Evolutionary conservation across 1,139 yeast species (phyloP).

Genomic region (Kodamaea sp.): DNA sequence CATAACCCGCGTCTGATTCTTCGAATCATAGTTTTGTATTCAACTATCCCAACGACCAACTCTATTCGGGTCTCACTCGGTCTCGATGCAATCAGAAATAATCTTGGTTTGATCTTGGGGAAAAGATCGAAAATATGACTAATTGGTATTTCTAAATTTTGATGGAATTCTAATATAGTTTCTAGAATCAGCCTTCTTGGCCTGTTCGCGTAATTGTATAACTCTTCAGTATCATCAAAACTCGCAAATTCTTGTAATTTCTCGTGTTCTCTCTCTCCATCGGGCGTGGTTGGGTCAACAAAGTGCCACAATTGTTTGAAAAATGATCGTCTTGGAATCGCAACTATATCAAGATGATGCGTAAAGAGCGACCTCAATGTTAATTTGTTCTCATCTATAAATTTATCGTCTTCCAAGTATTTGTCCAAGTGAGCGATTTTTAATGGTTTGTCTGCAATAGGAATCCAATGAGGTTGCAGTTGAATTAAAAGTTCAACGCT

Average conservation of each 20-base stretch:
- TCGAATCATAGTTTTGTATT: constrained; percentile 77
- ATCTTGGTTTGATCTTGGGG: constrained; percentile 75
- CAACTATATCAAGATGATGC: constrained; percentile 74
- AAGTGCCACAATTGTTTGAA: constrained; percentile 72
- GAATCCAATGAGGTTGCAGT: constrained; percentile 68
- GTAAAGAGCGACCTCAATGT: constrained; percentile 73
- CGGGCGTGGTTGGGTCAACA: constrained; percentile 48
- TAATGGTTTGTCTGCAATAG: constrained; percentile 59
- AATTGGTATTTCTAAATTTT: constrained; percentile 66
- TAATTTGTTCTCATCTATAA: constrained; percentile 41
- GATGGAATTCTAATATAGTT: constrained; percentile 73
- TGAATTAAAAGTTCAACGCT: constrained; percentile 65
- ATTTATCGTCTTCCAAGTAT: constrained; percentile 42
- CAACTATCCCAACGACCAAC: constrained; percentile 78
- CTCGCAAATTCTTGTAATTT: constrained; percentile 74
- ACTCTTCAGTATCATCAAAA: constrained; percentile 69
- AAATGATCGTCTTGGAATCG: constrained; percentile 82
- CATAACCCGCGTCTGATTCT: constrained; percentile 79
- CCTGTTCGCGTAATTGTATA: constrained; percentile 84
- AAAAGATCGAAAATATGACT: constrained; percentile 71
- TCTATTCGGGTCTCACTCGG: constrained; percentile 48
- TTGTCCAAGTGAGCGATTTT: constrained; percentile 22
- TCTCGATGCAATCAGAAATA: constrained; percentile 75
- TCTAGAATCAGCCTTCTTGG: constrained; percentile 88
- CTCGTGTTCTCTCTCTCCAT: constrained; percentile 60